These are phyloP conservation scores for Cucurbitaria berberidis DNA, from an alignment of 2,329 filamentous ascomycete genomes.

Conservation along the genomic window DNA sequence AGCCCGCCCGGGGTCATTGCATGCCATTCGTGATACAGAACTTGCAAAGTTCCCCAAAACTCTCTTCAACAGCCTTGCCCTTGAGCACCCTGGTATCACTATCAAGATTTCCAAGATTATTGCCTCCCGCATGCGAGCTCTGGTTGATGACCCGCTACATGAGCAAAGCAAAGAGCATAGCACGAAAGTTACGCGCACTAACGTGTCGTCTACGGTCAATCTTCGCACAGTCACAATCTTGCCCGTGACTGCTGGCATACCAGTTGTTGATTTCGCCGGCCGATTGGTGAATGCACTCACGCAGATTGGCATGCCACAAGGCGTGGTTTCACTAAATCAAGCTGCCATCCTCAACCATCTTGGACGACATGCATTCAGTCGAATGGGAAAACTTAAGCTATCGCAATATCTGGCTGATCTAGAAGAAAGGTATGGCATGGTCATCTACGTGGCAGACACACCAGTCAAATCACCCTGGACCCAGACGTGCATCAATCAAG, in stretches of 20 bases:
- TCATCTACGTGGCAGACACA: constrained; percentile 95
- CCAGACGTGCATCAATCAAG: constrained; percentile 95
- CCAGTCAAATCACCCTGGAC: constrained; percentile 98
- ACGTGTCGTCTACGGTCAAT: constrained; percentile 85
- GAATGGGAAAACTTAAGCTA: constrained; percentile 94
- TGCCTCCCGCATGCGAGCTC: constrained; percentile 86
- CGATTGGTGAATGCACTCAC: constrained; percentile 84
- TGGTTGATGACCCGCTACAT: constrained; percentile 81
- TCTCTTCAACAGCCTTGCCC: constrained; percentile 94
- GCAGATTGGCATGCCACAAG: constrained; percentile 87
- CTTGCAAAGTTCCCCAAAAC: constrained; percentile 95
- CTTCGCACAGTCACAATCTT: constrained; percentile 90
- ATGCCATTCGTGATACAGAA: constrained; percentile 96
- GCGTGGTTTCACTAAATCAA: constrained; percentile 91
- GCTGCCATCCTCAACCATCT: constrained; percentile 93
- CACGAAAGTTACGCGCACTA: constrained; percentile 62
- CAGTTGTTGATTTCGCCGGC: constrained; percentile 93
- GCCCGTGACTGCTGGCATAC: constrained; percentile 88
- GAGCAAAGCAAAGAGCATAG: constrained; percentile 68
- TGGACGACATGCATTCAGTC: constrained; percentile 93
- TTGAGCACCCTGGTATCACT: constrained; percentile 96
- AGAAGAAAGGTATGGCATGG: constrained; percentile 95
- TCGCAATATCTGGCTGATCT: constrained; percentile 95
- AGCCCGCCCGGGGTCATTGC: constrained; percentile 84
- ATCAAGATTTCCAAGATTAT: constrained; percentile 99